Evolutionary conservation across 164 flowering plant species (phyloP), one percentile per base, ranked within the genome.

Genomic region (Magnolia kwangsiensis): DNA sequence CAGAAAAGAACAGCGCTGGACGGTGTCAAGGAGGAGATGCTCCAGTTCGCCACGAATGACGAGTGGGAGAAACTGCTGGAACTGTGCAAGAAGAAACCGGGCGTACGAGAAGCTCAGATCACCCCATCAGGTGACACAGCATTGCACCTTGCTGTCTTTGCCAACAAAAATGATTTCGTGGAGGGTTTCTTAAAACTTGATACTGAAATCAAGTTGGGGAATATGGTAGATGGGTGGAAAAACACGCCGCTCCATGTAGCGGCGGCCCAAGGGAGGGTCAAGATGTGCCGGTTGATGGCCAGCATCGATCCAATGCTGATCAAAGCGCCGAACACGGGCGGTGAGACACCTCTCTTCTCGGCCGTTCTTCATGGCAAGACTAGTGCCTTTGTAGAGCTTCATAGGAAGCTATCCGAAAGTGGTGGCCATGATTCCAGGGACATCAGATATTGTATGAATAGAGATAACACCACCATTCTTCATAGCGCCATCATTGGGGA

Each of bases 191-290:
- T 27, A 27, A 27, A 27, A 27, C 29, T 27, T 27, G 29, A 27
- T 27, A 27, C 66, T 27, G 29, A 27, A 27, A 27, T 27, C 29
- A 27, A 27, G 2, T 27, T 27, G 29, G 2, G 29, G 29, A 14
- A 18, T 8, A 69, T 72, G 0, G 9, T 19, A 20, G 80, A 85
- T 29, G 73, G 80, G 4, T 58, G 45, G 19, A 68, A 76, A 23
- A 69, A 80, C 64, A 82, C 80, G 2, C 77, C 79, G 2, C 82
- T 82, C 21, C 84, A 82, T 50, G n/a, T 77, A 1, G 84, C 84
- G 2, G 78, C 81, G 0, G 21, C 77, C n/a, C 19, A 51, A 21
- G 29, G 29, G 29, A 27, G 2, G 29, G 29, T 27, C 29, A 27
- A 27, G 29, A 27, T 27, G 29, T 27, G 84, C 81, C 8, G 27